A percentile compares a stretch with the other conserved stretches of the same genome.
phyloP scores from a whole-genome alignment of 495 filamentous ascomycete genomes.

The Aspergillus funiculosus region DNA sequence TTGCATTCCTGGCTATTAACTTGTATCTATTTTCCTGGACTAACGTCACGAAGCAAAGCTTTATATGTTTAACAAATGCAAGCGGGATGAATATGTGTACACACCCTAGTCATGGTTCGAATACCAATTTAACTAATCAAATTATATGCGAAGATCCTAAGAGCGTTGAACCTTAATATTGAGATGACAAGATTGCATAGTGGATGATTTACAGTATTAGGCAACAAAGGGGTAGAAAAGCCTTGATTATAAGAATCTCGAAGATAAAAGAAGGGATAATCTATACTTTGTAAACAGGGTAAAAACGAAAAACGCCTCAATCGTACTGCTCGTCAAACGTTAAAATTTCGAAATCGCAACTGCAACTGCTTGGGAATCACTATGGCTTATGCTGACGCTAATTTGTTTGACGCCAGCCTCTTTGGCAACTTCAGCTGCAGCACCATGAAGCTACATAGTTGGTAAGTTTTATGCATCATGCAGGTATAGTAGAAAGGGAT shows the following conservation, averaged over 20 bases:
- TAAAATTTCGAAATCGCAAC: slow-evolving; percentile 80
- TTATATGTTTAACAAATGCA: too few relatives aligned
- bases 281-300: slow-evolving; percentile 5
- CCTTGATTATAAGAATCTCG: background rate
- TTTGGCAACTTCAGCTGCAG: slow-evolving; percentile 72
- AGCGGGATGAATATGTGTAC: too few relatives aligned
- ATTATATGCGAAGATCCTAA: too few relatives aligned
- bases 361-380: slow-evolving; percentile 83
- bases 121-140: too few relatives aligned
- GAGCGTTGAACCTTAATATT: too few relatives aligned
- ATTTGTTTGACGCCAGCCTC: slow-evolving; percentile 80
- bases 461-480: slow-evolving; percentile 24
- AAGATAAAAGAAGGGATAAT: slow-evolving; percentile 10
- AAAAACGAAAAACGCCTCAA: slow-evolving; percentile 13
- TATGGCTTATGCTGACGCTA: slow-evolving; percentile 91
- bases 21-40: too few relatives aligned
- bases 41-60: too few relatives aligned
- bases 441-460: slow-evolving; percentile 66
- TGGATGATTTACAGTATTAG: too few relatives aligned
- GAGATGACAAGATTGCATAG: too few relatives aligned
- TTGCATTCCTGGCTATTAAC: too few relatives aligned
- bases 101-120: too few relatives aligned
- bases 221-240: background rate
- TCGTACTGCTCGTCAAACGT: slow-evolving; percentile 14
- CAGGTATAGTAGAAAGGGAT: background rate